Conservation (phyloP, 2,329 filamentous ascomycete species). For the Cylindrodendrum hubeiense region DNA sequence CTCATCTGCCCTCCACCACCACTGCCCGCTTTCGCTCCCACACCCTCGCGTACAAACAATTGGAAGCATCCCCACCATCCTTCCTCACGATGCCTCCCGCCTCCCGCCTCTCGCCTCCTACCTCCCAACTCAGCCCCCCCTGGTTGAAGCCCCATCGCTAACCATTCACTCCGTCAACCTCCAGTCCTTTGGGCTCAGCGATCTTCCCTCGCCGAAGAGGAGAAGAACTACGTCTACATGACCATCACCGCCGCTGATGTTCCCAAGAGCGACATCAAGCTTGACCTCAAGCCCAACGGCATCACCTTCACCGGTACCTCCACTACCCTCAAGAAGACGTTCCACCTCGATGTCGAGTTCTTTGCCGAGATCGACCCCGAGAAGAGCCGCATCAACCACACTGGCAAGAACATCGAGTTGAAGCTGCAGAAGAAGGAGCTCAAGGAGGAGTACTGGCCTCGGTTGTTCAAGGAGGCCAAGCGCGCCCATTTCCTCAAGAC, state of each 20-base stretch:
- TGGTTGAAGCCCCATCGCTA: conserved; percentile 20
- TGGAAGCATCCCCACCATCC: neutral
- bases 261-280: conserved; percentile 78
- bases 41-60: neutral
- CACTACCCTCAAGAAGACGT: conserved; percentile 86
- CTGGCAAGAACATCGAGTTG: conserved; percentile 86
- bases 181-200: conserved; percentile 98
- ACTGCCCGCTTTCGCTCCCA: neutral
- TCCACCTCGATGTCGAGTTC: conserved; percentile 88
- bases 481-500: conserved; percentile 98
- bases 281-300: conserved; percentile 83
- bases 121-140: neutral
- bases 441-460: conserved; percentile 94
- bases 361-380: conserved; percentile 90
- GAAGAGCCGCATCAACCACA: conserved; percentile 90
- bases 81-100: no score
- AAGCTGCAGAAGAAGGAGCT: conserved; percentile 98
- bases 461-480: conserved; percentile 89
- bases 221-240: conserved; percentile 95
- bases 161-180: conserved; percentile 14
- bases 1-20: neutral
- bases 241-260: conserved; percentile 93
- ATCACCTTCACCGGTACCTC: conserved; percentile 88
- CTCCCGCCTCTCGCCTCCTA: neutral
- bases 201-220: conserved; percentile 81